Evolutionary conservation across 78 protist species (phyloP), one percentile per base, ranked within the genome.

Genomic region (Chrysochromulina parva): DNA sequence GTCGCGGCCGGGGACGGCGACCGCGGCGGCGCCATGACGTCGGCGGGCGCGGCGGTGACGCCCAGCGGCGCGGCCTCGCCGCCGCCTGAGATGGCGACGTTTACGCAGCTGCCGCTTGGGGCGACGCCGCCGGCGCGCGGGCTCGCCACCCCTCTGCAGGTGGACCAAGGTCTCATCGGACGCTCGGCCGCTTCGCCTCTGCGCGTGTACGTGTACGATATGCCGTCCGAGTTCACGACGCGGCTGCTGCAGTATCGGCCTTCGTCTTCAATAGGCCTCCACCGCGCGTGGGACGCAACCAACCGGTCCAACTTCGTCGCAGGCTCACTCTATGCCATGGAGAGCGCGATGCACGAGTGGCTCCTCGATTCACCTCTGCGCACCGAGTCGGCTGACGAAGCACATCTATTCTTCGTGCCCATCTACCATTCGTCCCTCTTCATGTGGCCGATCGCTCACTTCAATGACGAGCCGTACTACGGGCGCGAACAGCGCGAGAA

Each of bases 141-240:
- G 38, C 74, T 6, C 74, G 11, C 7, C 38, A 19, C 7, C 74
- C 11, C 13, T 9, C 62, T 58, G 6, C 76, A 67, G 24, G 57
- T 17, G n/a, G 26, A 48, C 55, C 82, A 74, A 22, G n/a, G n/a
- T 26, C 3, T 67, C 48, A 53, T 57, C 13, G 7, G 38, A 0
- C 55, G 26, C 28, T 53, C 82, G 19, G 58, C 58, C 19, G 55
- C 19, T 13, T 38, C 82, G 57, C 28, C 52, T 17, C 82, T 74
- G 19, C 82, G 82, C 28, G 55, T 74, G 14, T 74, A 74, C 82
- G 82, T 74, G 28, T 74, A 74, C 55, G 82, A 74, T 20, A 74
- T 74, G 82, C 82, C 82, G n/a, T 74, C 82, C 28, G 55, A 48
- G 82, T 74, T 74, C 82, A 74, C 82, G 26, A 74, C 82, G 55